Base-by-base conservation (phyloP, 345 rosid species). In the Hibiscus mutabilis region DNA sequence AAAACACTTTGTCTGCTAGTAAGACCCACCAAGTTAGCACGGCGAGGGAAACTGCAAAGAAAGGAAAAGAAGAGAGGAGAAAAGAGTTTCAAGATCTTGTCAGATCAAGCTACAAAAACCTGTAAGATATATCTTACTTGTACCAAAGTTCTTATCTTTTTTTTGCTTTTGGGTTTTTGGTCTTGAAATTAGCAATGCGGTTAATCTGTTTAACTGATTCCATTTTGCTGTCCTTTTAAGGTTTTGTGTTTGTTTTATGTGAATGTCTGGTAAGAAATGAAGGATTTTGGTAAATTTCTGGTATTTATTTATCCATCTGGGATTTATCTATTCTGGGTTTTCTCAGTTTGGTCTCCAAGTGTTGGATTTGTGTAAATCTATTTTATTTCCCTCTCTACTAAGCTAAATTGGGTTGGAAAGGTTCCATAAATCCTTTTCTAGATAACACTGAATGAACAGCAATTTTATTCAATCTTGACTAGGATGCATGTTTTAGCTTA, bases 81-180 rank as follows among this genome's bases (percentile, higher is more conserved):
- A 22, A 37, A 69, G 57, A 71, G 73, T 24, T 37, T 69, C 78
- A 58, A 75, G 86, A 81, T 87, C 84, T 75, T 80, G 78, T 58
- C 80, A 80, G 87, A 82, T 87, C 87, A 78, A 83, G 63, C 78
- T 68, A 71, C 68, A 68, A 42, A 61, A 42, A 64, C 56, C 60
- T 78, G 87, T 75, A 69, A 69, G 85, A 40, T 37, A 40, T 37
- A 60, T 67, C 16, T 67, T 70, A 0, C 18, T 21, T 21, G 25
- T 67, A 16, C 63, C 76, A 44, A 42, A 77, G 68, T 72, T 78
- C 65, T 59, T 33, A 49, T 49, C 53, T 33, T 33, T 60, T n/a
- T 49, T 44, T 29, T 0, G 35, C 14, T 22, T 35, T 69, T 10
- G 49, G 47, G 44, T 64, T 49, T 47, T 31, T 18, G 27, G 61